Conservation (phyloP, 2,329 filamentous ascomycete genomes). For the Trichophyton mentagrophytes region DNA sequence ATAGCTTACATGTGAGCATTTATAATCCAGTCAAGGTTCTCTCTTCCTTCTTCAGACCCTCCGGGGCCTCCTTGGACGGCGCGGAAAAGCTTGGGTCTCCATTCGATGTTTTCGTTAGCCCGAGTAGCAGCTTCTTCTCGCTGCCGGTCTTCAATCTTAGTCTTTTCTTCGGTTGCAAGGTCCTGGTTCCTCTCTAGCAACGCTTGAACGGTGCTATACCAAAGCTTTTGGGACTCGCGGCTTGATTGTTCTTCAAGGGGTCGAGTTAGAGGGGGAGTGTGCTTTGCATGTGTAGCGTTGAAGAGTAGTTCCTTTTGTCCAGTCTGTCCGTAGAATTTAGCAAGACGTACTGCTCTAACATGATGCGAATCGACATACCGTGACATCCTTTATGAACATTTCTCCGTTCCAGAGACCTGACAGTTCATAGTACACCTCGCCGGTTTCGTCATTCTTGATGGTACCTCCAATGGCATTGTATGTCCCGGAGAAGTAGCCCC, state of each 20-base stretch:
- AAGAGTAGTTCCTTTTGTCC: conserved; percentile 84
- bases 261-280: conserved; percentile 58
- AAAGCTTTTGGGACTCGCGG: conserved; percentile 78
- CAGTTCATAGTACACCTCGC: conserved; percentile 78
- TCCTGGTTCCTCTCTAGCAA: conserved; percentile 78
- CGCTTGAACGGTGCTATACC: conserved; percentile 68
- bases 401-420: conserved; percentile 89
- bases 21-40: conserved; percentile 13
- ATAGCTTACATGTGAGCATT: conserved; percentile 48
- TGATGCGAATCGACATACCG: conserved; percentile 39
- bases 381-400: conserved; percentile 79
- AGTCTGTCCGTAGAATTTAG: conserved; percentile 43
- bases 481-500: conserved; percentile 89
- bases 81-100: conserved; percentile 79
- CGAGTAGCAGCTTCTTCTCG: conserved; percentile 74
- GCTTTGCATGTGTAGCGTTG: conserved; percentile 66
- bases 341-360: background rate
- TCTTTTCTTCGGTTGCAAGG: conserved; percentile 85
- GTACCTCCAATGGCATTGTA: conserved; percentile 91
- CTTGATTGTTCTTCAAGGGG: conserved; percentile 78
- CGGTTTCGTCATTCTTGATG: conserved; percentile 78
- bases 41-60: conserved; percentile 47
- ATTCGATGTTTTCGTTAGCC: conserved; percentile 66
- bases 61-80: conserved; percentile 57
- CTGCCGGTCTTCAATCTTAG: conserved; percentile 87